A percentile compares a stretch with the other conserved stretches of the same genome.
Conservation (phyloP, 2,329 filamentous ascomycete genomes). For the Dactylonectria estremocensis region DNA sequence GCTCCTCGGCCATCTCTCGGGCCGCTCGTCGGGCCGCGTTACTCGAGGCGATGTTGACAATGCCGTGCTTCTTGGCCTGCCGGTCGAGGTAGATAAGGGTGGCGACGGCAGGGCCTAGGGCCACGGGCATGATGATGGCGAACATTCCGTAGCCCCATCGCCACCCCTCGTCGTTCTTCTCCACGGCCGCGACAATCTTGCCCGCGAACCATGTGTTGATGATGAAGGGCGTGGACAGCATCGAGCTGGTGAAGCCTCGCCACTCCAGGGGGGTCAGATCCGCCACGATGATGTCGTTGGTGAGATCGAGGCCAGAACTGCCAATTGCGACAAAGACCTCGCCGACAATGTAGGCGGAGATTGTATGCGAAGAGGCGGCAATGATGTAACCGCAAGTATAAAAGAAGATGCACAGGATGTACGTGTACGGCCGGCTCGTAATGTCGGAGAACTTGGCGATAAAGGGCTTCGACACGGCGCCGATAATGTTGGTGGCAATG, state of each 20-base stretch:
- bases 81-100: conserved; percentile 69
- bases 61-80: conserved; percentile 68
- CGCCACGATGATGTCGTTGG: conserved; percentile 75
- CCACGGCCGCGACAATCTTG: conserved; percentile 59
- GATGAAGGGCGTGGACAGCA: conserved; percentile 50
- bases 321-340: conserved; percentile 73
- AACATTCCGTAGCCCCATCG: conserved; percentile 71
- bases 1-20: conserved; percentile 36
- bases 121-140: conserved; percentile 71
- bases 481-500: conserved; percentile 55
- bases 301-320: conserved; percentile 71
- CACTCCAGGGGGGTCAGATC: conserved; percentile 69
- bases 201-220: conserved; percentile 58
- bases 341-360: conserved; percentile 67
- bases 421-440: conserved; percentile 74
- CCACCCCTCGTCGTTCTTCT: conserved; percentile 43
- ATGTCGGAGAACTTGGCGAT: conserved; percentile 75
- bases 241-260: conserved; percentile 53
- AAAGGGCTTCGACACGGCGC: conserved; percentile 71
- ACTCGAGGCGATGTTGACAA: conserved; percentile 55
- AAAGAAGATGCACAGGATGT: conserved; percentile 67
- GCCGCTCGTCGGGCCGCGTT: conserved; percentile 54
- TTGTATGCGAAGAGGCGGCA: conserved; percentile 67
- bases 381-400: conserved; percentile 72
- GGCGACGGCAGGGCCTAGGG: conserved; percentile 67